Percentiles rank a stretch among this genome's conserved stretches.
Conservation (phyloP, 805 yeast species). For the Sugiyamaella lignohabitans region DNA sequence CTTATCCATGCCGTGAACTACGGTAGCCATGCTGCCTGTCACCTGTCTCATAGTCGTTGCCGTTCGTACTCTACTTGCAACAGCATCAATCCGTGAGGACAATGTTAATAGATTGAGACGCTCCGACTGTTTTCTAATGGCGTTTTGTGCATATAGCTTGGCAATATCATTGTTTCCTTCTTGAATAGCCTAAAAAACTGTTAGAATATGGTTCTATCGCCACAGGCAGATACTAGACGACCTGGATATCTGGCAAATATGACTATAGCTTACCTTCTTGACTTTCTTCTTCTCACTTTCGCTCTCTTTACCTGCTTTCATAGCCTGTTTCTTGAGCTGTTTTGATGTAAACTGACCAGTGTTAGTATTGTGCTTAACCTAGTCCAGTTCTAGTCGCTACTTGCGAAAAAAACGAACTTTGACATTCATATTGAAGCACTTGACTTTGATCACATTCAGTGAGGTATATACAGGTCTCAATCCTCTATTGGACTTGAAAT, state of each 20-base stretch:
- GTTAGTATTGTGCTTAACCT: not conserved
- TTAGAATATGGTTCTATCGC: not conserved
- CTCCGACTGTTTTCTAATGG: conserved; percentile 86
- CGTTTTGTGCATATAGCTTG: conserved; percentile 88
- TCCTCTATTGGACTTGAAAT: too few relatives aligned
- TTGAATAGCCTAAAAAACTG: conserved; percentile 46
- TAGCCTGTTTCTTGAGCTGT: conserved; percentile 83
- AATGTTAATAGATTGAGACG: conserved; percentile 71
- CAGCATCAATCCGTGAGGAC: conserved; percentile 90
- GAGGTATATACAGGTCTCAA: too few relatives aligned
- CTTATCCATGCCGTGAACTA: conserved; percentile 91
- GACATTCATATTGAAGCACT: too few relatives aligned
- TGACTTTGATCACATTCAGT: too few relatives aligned
- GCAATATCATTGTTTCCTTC: conserved; percentile 92
- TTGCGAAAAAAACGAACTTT: too few relatives aligned
- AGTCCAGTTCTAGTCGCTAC: too few relatives aligned
- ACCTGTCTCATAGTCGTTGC: conserved; percentile 97
- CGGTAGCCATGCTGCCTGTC: conserved; percentile 88
- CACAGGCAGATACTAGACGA: too few relatives aligned
- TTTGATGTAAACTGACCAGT: conserved; percentile 88
- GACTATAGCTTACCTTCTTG: conserved; percentile 56
- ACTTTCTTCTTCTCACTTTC: conserved; percentile 78
- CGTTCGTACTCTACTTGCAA: conserved; percentile 91
- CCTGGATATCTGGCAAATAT: too few relatives aligned
- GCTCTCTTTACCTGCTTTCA: conserved; percentile 86